These are phyloP conservation scores for Microbotryomycetes sp. DNA, from an alignment of 1,284 basidiomycete genomes.

Conservation along the genomic window DNA sequence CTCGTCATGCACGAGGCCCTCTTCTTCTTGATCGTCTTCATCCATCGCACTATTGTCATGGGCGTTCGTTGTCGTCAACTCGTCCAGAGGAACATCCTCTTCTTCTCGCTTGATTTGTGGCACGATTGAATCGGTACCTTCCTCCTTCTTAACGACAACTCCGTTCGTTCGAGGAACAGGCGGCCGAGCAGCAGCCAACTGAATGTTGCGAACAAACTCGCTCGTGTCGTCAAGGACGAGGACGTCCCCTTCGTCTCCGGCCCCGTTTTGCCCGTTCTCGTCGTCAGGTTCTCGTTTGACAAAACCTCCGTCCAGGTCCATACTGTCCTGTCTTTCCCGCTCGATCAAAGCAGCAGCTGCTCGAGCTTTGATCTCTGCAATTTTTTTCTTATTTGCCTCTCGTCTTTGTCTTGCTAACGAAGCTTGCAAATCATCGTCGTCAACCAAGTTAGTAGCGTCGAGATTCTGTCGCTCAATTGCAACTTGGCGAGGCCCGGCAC, in stretches of 20 bases:
- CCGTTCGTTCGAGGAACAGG: conserved; percentile 39
- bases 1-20: background rate
- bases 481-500: conserved; percentile 45
- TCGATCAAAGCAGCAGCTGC: conserved; percentile 46
- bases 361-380: conserved; percentile 54
- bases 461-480: conserved; percentile 35
- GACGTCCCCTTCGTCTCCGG: conserved; percentile 10
- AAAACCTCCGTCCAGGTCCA: conserved; percentile 1
- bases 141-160: conserved; percentile 41
- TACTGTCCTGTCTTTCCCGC: conserved; percentile 3
- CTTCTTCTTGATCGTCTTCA: conserved; percentile 30
- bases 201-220: conserved; percentile 87
- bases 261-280: background rate
- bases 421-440: conserved; percentile 96
- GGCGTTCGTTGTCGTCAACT: conserved; percentile 41
- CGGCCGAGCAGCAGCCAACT: conserved; percentile 43
- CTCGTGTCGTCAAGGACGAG: conserved; percentile 94
- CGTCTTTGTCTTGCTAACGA: conserved; percentile 79
- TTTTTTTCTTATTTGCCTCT: conserved; percentile 68
- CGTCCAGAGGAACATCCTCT: conserved; percentile 32
- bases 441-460: conserved; percentile 66
- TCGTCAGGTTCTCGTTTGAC: conserved; percentile 12
- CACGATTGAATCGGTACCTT: conserved; percentile 45
- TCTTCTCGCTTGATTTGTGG: conserved; percentile 29
- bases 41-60: conserved; percentile 54